Percentiles rank a stretch among this genome's conserved stretches.
Evolutionary conservation across 2,329 filamentous ascomycete genomes (phyloP).

Genomic region (Hymenoscyphus scutula): DNA sequence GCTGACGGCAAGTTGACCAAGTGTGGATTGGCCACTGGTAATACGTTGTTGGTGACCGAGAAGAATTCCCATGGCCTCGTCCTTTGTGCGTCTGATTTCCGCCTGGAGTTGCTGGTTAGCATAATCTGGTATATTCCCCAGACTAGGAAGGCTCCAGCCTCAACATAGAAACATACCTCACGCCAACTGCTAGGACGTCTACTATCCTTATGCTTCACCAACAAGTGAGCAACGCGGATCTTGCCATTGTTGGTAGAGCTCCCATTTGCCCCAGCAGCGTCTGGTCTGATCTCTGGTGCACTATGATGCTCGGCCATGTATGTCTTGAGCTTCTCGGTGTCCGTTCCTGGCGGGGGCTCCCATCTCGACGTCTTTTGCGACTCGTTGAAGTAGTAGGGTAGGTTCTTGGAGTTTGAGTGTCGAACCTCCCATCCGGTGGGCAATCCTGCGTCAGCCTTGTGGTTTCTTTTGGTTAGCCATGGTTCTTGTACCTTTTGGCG

Average conservation of each 20-base stretch:
- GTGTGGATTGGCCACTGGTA: slow-evolving; percentile 60
- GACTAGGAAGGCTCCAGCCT: neutral
- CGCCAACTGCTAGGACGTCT: slow-evolving; percentile 90
- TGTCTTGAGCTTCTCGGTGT: slow-evolving; percentile 86
- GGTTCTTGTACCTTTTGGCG: neutral
- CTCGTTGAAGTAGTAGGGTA: slow-evolving; percentile 97
- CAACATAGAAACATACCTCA: slow-evolving; percentile 49
- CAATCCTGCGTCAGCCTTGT: slow-evolving; percentile 72
- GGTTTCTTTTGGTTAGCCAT: slow-evolving; percentile 19
- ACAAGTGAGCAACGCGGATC: slow-evolving; percentile 87
- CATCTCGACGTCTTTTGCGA: slow-evolving; percentile 85
- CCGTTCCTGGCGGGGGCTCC: slow-evolving; percentile 86
- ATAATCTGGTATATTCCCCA: neutral
- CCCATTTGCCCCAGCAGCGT: slow-evolving; percentile 35
- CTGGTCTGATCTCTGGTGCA: slow-evolving; percentile 45
- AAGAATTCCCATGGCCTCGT: slow-evolving; percentile 79
- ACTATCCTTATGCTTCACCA: slow-evolving; percentile 90
- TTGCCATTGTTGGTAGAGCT: slow-evolving; percentile 62
- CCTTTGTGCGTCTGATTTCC: slow-evolving; percentile 83
- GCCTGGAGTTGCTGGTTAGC: slow-evolving; percentile 43
- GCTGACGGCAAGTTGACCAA: slow-evolving; percentile 80
- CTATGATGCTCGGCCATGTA: slow-evolving; percentile 93
- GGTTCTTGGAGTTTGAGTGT: slow-evolving; percentile 96
- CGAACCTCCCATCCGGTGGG: slow-evolving; percentile 91
- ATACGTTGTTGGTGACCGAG: slow-evolving; percentile 74